A percentile compares a stretch with the other conserved stretches of the same genome.
These are phyloP conservation scores for Ogataea neopini DNA, from an alignment of 805 yeast genomes.

Conservation along the genomic window DNA sequence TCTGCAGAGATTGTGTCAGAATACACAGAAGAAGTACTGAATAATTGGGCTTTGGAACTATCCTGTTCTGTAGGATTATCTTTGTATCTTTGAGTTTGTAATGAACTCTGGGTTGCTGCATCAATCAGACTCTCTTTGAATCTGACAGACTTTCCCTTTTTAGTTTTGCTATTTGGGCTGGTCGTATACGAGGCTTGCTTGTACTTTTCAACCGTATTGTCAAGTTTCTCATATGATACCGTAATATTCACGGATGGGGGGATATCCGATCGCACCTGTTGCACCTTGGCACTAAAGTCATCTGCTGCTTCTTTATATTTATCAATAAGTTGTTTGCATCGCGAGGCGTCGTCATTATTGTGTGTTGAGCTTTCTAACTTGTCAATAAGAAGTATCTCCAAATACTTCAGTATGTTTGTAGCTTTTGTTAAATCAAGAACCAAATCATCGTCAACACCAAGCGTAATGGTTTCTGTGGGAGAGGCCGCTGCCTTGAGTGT, in stretches of 20 bases:
- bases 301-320: slow-evolving; percentile 7
- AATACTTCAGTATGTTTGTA: slow-evolving; percentile 16
- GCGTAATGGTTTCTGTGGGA: background rate
- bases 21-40: slow-evolving; percentile 7
- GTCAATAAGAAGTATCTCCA: slow-evolving; percentile 20
- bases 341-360: slow-evolving; percentile 3
- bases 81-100: slow-evolving; percentile 10
- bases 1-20: slow-evolving; percentile 7
- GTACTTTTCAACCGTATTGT: slow-evolving; percentile 5
- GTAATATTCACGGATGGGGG: slow-evolving; percentile 9
- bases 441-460: slow-evolving; percentile 17
- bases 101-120: slow-evolving; percentile 10
- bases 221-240: slow-evolving; percentile 5
- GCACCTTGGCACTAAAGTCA: slow-evolving; percentile 6
- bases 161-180: slow-evolving; percentile 10
- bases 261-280: slow-evolving; percentile 5
- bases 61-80: slow-evolving; percentile 16
- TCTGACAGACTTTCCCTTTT: slow-evolving; percentile 28
- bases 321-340: background rate
- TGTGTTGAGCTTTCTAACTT: slow-evolving; percentile 7
- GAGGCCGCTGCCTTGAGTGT: slow-evolving; percentile 16
- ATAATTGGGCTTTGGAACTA: slow-evolving; percentile 10
- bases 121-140: slow-evolving; percentile 28
- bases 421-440: slow-evolving; percentile 13
- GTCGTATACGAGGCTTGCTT: background rate